Evolutionary conservation across 345 rosid species (phyloP).

Genomic region (Brassica carinata): DNA sequence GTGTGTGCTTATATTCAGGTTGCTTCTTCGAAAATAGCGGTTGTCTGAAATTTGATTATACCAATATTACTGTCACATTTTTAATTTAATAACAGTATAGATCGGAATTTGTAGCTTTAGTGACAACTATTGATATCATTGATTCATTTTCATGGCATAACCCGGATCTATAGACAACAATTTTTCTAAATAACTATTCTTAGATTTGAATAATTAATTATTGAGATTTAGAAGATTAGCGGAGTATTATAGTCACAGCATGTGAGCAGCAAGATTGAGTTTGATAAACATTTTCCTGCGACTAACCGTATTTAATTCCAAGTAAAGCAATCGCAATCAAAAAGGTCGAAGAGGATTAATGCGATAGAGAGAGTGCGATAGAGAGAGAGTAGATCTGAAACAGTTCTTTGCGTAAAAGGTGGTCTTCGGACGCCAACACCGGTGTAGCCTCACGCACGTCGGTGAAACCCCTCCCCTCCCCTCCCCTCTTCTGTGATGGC

Average conservation of each 20-base stretch:
- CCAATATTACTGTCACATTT: not conserved
- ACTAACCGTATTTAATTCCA: not conserved
- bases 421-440: no score
- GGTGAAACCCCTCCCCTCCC: no score
- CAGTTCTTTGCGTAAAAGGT: no score
- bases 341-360: no score
- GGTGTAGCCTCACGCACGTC: no score
- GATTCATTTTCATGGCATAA: not conserved
- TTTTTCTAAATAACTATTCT: not conserved
- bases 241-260: not conserved
- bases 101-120: not conserved
- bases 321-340: no score
- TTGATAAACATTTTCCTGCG: not conserved
- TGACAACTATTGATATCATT: not conserved
- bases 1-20: not conserved
- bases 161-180: no score
- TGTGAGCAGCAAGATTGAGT: constrained; percentile 10
- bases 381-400: no score
- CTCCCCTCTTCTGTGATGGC: no score
- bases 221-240: no score
- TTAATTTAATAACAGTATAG: not conserved
- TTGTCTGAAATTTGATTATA: not conserved
- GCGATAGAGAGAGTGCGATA: no score
- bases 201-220: no score
- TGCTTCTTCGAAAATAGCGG: not conserved